Conservation (phyloP, 805 yeast genomes). For the Candida anglica region DNA sequence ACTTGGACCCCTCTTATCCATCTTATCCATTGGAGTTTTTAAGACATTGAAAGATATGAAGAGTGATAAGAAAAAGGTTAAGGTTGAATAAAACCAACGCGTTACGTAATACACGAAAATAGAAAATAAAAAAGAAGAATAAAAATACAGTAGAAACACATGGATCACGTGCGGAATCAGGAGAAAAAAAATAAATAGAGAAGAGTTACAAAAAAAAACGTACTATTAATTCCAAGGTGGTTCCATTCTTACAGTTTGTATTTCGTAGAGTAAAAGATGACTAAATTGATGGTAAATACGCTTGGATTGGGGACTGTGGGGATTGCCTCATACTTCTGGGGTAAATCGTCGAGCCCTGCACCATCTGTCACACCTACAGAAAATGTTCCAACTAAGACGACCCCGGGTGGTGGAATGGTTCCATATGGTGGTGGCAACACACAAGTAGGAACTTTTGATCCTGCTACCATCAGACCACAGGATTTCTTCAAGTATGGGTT, state of each 20-base stretch:
- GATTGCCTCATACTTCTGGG: conserved; percentile 38
- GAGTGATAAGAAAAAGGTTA: conserved; percentile 3
- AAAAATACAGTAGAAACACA: neutral
- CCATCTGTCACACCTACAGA: conserved; percentile 10
- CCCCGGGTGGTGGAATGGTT: conserved; percentile 3
- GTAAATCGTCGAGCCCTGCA: conserved; percentile 19
- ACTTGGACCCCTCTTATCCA: conserved; percentile 78
- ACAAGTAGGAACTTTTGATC: conserved; percentile 16
- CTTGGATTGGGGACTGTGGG: conserved; percentile 37
- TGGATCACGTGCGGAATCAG: neutral
- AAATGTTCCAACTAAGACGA: conserved; percentile 6
- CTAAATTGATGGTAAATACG: conserved; percentile 23
- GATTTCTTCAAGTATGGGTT: conserved; percentile 89
- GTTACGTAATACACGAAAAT: neutral
- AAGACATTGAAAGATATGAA: conserved; percentile 41
- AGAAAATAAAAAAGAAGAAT: neutral
- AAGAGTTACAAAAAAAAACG: too few relatives aligned
- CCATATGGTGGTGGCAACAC: neutral
- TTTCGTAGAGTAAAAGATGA: too few relatives aligned
- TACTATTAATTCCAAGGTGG: too few relatives aligned
- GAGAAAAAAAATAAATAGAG: too few relatives aligned
- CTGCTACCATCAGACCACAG: conserved; percentile 57
- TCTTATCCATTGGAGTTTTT: conserved; percentile 49
- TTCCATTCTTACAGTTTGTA: too few relatives aligned
- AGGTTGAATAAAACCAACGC: neutral